phyloP scores from a whole-genome alignment of 2,329 filamentous ascomycete genomes.

The Penicillium oxalicum region DNA sequence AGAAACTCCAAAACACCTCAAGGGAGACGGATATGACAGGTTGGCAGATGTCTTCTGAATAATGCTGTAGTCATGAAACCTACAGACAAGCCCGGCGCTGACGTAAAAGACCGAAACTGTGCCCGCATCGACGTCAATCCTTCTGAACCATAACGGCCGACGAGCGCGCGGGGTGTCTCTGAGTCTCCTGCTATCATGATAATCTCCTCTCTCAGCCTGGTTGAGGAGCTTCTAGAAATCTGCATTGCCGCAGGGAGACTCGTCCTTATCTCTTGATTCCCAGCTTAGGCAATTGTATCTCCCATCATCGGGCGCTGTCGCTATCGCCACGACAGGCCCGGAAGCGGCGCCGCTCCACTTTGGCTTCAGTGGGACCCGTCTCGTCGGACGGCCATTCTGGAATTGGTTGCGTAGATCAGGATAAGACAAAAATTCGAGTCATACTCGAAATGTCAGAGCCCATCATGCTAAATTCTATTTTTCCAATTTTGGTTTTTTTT shows the following conservation, averaged over 20 bases:
- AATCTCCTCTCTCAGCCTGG: too few species aligned
- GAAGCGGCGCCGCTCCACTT: slow-evolving; percentile 26
- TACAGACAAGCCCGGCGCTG: slow-evolving; percentile 3
- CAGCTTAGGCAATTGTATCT: slow-evolving; percentile 18
- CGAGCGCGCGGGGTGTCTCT: too few species aligned
- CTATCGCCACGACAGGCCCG: slow-evolving; percentile 24
- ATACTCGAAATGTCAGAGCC: slow-evolving; percentile 3
- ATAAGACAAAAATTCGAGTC: slow-evolving; percentile 17
- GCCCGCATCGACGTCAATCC: slow-evolving; percentile 1
- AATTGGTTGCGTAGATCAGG: slow-evolving; percentile 31
- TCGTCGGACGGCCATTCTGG: slow-evolving; percentile 43
- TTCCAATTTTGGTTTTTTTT: slow-evolving; percentile 12
- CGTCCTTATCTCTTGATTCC: slow-evolving; percentile 1
- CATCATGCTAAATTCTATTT: neutral
- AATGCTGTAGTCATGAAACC: too few species aligned
- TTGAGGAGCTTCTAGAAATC: too few species aligned
- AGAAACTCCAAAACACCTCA: too few species aligned
- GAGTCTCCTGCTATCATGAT: too few species aligned
- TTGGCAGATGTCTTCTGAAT: too few species aligned
- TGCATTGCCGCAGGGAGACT: neutral
- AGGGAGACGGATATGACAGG: too few species aligned
- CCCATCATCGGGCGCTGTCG: slow-evolving; percentile 8
- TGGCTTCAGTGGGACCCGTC: slow-evolving; percentile 27
- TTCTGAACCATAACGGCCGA: too few species aligned
- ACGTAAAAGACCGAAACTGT: slow-evolving; percentile 15